phyloP scores from a whole-genome alignment of 768 basidiomycete genomes.

The Chiua virens region DNA sequence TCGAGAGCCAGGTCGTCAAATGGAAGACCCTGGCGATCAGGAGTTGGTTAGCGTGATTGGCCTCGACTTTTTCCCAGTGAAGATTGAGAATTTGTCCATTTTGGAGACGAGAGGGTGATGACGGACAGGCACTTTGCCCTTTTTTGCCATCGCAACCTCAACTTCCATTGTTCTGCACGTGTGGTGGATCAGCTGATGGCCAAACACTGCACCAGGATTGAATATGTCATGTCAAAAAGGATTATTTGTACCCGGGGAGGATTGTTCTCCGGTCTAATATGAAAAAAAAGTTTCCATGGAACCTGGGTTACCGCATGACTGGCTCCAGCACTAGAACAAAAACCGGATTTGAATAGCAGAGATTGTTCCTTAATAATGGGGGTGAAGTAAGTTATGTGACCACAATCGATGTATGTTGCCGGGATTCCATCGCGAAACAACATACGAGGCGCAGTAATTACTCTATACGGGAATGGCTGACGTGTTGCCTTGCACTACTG shows the following conservation, averaged over 20 bases:
- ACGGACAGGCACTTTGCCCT: conserved; percentile 16
- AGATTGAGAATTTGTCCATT: conserved; percentile 23
- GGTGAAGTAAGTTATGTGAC: conserved; percentile 23
- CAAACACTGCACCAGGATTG: conserved; percentile 21
- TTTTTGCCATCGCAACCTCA: conserved; percentile 25
- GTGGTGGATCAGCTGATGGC: conserved; percentile 24
- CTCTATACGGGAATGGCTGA: conserved; percentile 17
- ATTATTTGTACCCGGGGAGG: conserved; percentile 27
- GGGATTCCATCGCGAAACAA: conserved; percentile 27
- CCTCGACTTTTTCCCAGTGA: conserved; percentile 21
- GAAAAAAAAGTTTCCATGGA: conserved; percentile 33
- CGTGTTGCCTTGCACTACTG: conserved; percentile 10
- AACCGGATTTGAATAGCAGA: conserved; percentile 21
- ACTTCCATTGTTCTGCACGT: conserved; percentile 36
- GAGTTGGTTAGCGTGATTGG: conserved; percentile 19
- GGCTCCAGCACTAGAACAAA: conserved; percentile 25
- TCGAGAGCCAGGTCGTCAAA: conserved; percentile 21
- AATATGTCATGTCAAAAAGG: conserved; percentile 16
- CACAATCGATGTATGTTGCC: conserved; percentile 25
- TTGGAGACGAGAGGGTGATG: conserved; percentile 17
- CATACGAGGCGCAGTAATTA: conserved; percentile 26
- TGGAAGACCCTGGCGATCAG: conserved; percentile 33
- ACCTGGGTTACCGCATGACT: conserved; percentile 19
- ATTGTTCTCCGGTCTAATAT: conserved; percentile 23
- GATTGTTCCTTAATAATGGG: conserved; percentile 33